phyloP scores from a whole-genome alignment of 1,284 basidiomycete species.

The Cryptococcus neoformans region DNA sequence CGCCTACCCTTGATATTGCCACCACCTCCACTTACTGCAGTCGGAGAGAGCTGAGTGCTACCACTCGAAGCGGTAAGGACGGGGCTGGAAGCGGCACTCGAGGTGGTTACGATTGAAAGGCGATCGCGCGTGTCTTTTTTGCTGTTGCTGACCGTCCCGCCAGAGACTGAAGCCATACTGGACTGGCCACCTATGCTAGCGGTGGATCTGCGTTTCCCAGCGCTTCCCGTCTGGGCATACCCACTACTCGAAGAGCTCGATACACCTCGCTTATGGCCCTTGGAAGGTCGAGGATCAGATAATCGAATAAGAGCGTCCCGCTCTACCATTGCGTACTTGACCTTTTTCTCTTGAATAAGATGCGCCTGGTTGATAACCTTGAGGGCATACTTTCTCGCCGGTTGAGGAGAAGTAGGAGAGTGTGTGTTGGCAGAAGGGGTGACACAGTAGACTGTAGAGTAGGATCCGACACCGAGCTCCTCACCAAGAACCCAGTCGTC shows the following conservation, averaged over 20 bases:
- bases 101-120: constrained; percentile 22
- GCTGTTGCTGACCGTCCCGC: neutral
- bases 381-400: constrained; percentile 49
- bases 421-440: constrained; percentile 8
- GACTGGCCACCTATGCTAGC: constrained; percentile 6
- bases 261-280: constrained; percentile 33
- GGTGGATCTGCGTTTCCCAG: constrained; percentile 12
- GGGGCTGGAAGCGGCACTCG: constrained; percentile 12
- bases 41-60: constrained; percentile 11
- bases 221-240: constrained; percentile 4
- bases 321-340: constrained; percentile 56
- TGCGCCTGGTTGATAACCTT: constrained; percentile 55
- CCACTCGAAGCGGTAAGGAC: constrained; percentile 6
- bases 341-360: constrained; percentile 53
- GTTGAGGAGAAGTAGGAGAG: constrained; percentile 18
- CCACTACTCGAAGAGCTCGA: constrained; percentile 31
- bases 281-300: constrained; percentile 41
- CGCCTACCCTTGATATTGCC: constrained; percentile 13
- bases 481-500: constrained; percentile 47
- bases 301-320: constrained; percentile 53
- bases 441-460: constrained; percentile 42
- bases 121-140: constrained; percentile 11
- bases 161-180: neutral
- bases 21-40: neutral
- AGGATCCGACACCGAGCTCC: constrained; percentile 48